Conservation (phyloP, 768 basidiomycete species). For the Boletus bicolor region DNA sequence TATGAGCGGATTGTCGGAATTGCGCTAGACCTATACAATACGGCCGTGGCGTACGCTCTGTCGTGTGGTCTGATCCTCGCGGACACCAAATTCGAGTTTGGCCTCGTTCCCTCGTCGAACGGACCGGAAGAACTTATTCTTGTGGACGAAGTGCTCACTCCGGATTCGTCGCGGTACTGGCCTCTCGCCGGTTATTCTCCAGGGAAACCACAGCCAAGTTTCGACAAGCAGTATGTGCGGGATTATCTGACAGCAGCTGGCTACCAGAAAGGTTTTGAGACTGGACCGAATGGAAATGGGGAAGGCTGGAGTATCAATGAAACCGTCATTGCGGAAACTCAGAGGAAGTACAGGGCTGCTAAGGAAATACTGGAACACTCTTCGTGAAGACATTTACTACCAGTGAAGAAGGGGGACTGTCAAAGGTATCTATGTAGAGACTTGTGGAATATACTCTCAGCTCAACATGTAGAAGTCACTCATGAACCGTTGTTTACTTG, state of each 20-base stretch:
- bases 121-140: constrained; percentile 62
- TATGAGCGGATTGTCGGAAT: constrained; percentile 56
- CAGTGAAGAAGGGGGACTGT: not conserved
- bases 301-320: constrained; percentile 79
- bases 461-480: not conserved
- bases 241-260: constrained; percentile 81
- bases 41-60: constrained; percentile 71
- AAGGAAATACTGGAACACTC: constrained; percentile 51
- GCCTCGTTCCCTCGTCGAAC: constrained; percentile 52
- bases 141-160: constrained; percentile 95
- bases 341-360: constrained; percentile 75
- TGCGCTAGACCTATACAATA: constrained; percentile 64
- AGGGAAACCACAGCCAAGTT: constrained; percentile 80
- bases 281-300: constrained; percentile 61
- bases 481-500: not conserved
- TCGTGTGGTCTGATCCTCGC: constrained; percentile 87
- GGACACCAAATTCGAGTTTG: constrained; percentile 99
- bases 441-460: not conserved
- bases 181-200: constrained; percentile 67
- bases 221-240: constrained; percentile 95
- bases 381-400: constrained; percentile 9
- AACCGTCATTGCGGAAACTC: constrained; percentile 74
- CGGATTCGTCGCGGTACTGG: constrained; percentile 98
- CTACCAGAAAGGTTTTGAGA: constrained; percentile 77
- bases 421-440: constrained; percentile 4